A percentile compares a stretch with the other conserved stretches of the same genome.
phyloP scores from a whole-genome alignment of 805 yeast species.

The Myxozyma kluyveri region DNA sequence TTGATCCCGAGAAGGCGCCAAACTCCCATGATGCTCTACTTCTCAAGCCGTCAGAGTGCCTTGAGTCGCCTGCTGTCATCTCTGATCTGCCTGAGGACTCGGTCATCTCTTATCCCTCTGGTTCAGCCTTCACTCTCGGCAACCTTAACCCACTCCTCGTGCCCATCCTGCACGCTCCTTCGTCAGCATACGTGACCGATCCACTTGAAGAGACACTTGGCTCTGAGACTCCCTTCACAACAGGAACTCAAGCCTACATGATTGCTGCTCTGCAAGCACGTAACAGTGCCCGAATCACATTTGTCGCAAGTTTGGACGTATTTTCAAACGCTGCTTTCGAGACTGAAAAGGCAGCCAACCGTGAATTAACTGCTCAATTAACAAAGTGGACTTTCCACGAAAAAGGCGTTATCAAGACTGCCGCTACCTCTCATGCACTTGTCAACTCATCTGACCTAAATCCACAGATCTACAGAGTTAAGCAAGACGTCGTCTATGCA shows the following conservation, averaged over 20 bases:
- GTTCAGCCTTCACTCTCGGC: conserved; percentile 67
- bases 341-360: conserved; percentile 33
- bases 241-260: conserved; percentile 74
- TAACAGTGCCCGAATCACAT: conserved; percentile 70
- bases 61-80: conserved; percentile 25
- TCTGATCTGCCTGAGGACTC: conserved; percentile 28
- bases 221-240: conserved; percentile 62
- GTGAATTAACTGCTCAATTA: conserved; percentile 47
- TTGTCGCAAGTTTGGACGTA: conserved; percentile 72
- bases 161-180: conserved; percentile 67
- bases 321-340: conserved; percentile 44
- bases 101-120: conserved; percentile 40
- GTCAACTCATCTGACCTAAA: conserved; percentile 39
- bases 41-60: conserved; percentile 28
- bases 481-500: conserved; percentile 61
- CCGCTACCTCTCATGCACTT: conserved; percentile 55
- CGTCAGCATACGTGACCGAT: conserved; percentile 54
- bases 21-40: conserved; percentile 33
- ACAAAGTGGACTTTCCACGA: conserved; percentile 74
- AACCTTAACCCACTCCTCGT: conserved; percentile 61
- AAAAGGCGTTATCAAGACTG: conserved; percentile 58
- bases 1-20: conserved; percentile 31
- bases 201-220: conserved; percentile 46
- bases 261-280: conserved; percentile 77
- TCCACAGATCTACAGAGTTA: conserved; percentile 59